Conservation (phyloP, 768 basidiomycete species). For the Mycena belliarum region DNA sequence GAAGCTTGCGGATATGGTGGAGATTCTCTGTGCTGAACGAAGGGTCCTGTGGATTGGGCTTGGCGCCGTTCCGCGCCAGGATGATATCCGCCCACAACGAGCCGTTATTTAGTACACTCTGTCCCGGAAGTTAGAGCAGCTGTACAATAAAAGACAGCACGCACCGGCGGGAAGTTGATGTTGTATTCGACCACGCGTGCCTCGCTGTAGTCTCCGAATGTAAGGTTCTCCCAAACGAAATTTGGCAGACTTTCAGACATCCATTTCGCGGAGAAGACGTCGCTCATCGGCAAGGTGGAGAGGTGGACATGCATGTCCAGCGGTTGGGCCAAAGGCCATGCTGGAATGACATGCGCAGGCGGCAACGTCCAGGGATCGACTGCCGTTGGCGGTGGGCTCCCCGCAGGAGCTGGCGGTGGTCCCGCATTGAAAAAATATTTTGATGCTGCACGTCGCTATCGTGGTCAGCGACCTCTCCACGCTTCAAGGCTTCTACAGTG, state of each 20-base stretch:
- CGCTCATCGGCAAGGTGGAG: slow-evolving; percentile 62
- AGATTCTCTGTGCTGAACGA: slow-evolving; percentile 57
- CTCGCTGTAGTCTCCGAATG: slow-evolving; percentile 76
- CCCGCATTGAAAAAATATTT: slow-evolving; percentile 42
- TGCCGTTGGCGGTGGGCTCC: slow-evolving; percentile 27
- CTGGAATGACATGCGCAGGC: slow-evolving; percentile 53
- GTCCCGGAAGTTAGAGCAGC: neutral
- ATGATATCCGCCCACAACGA: slow-evolving; percentile 85
- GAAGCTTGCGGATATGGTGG: slow-evolving; percentile 72
- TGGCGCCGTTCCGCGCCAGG: slow-evolving; percentile 63
- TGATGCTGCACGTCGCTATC: slow-evolving; percentile 35
- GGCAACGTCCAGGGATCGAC: slow-evolving; percentile 52
- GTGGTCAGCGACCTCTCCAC: slow-evolving; percentile 10
- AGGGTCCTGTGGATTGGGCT: slow-evolving; percentile 60
- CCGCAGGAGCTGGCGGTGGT: slow-evolving; percentile 26
- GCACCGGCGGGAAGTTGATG: slow-evolving; percentile 69
- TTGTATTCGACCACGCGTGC: slow-evolving; percentile 54
- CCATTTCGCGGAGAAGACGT: slow-evolving; percentile 59
- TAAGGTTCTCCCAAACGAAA: slow-evolving; percentile 78
- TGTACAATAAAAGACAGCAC: slow-evolving; percentile 18
- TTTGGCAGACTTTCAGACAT: slow-evolving; percentile 58
- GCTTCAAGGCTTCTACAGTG: slow-evolving; percentile 1
- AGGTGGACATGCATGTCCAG: slow-evolving; percentile 76
- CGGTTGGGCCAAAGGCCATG: slow-evolving; percentile 61
- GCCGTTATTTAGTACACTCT: slow-evolving; percentile 79